phyloP scores from a whole-genome alignment of 441 rosid species.

The Metrosideros polymorpha region DNA sequence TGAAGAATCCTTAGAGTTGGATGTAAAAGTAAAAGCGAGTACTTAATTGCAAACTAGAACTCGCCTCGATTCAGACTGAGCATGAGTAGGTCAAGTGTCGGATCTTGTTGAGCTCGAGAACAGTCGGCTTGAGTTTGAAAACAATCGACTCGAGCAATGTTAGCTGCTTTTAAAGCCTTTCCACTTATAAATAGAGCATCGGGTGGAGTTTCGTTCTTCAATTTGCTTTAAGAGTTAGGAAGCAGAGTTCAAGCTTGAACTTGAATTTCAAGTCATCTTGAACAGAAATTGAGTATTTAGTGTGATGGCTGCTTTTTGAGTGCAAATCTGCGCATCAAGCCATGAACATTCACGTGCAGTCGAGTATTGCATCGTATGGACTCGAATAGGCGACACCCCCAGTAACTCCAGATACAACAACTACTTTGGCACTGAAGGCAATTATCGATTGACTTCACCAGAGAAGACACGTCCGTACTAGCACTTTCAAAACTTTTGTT shows the following conservation, averaged over 20 bases:
- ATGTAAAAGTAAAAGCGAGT: background rate
- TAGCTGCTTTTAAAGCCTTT: background rate
- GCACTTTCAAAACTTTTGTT: background rate
- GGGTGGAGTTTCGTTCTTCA: background rate
- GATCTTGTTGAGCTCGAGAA: background rate
- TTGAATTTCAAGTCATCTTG: background rate
- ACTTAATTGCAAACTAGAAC: background rate
- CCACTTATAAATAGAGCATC: background rate
- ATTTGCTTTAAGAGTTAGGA: background rate
- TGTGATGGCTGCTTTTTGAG: background rate
- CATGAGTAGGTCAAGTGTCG: background rate
- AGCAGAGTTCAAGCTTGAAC: background rate
- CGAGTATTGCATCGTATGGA: background rate
- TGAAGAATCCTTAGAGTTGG: background rate
- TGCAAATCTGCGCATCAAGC: background rate
- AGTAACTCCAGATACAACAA: background rate
- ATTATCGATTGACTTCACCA: background rate
- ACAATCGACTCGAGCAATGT: background rate
- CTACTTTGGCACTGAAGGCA: background rate
- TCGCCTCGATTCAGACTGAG: background rate
- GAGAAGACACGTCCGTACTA: background rate
- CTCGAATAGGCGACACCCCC: background rate
- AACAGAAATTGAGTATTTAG: background rate
- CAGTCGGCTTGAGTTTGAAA: background rate
- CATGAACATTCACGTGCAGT: background rate